phyloP scores from a whole-genome alignment of 257 asterid species.

The Nicotiana otophora region DNA sequence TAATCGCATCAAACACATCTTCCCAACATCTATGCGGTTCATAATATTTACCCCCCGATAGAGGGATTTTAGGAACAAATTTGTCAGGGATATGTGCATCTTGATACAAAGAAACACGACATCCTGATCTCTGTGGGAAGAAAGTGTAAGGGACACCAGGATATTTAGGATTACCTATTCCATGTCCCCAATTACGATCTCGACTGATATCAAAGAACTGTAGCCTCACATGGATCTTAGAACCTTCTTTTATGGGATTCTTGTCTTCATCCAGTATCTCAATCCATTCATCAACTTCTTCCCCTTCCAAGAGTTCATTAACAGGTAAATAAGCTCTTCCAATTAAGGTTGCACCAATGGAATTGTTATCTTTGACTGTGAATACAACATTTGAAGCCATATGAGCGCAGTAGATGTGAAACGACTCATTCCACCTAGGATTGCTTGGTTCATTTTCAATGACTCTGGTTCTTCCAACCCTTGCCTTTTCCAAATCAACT shows the following conservation, averaged over 20 bases:
- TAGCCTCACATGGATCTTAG: conserved; percentile 76
- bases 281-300: conserved; percentile 76
- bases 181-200: conserved; percentile 68
- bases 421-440: conserved; percentile 83
- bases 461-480: conserved; percentile 74
- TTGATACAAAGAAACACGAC: conserved; percentile 63
- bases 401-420: conserved; percentile 86
- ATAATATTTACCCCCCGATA: conserved; percentile 54
- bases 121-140: conserved; percentile 65
- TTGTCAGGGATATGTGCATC: conserved; percentile 78
- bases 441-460: conserved; percentile 65
- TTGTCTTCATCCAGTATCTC: conserved; percentile 70
- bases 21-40: conserved; percentile 85
- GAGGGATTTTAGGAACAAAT: conserved; percentile 60
- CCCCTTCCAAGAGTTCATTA: conserved; percentile 67
- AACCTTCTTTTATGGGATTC: conserved; percentile 60
- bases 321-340: conserved; percentile 90
- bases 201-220: conserved; percentile 59
- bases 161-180: conserved; percentile 45
- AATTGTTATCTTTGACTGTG: conserved; percentile 83
- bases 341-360: conserved; percentile 86
- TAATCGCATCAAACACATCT: conserved; percentile 68
- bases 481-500: conserved; percentile 75
- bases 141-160: conserved; percentile 93
- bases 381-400: conserved; percentile 61